Conservation (phyloP, 2,329 filamentous ascomycete species). For the Leptographium lundbergii region DNA sequence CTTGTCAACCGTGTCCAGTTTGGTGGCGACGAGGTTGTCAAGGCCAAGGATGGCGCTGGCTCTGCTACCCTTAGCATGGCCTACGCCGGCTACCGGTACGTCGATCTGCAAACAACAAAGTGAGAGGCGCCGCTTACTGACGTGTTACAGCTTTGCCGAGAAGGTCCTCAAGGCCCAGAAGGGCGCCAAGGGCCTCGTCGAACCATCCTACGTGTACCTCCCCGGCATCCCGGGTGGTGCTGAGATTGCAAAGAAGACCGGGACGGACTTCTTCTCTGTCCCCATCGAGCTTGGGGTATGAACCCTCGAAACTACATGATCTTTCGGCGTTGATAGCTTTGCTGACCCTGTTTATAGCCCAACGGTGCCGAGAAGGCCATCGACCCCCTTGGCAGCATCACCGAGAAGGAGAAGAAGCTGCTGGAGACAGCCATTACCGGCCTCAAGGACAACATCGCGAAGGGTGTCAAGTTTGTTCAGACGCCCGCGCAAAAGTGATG, state of each 20-base stretch:
- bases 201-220: constrained; percentile 94
- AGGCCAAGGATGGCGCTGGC: constrained; percentile 74
- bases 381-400: constrained; percentile 66
- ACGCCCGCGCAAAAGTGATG: constrained; percentile 82
- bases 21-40: constrained; percentile 86
- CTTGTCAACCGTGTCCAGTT: constrained; percentile 95
- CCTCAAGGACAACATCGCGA: constrained; percentile 84
- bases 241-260: constrained; percentile 70
- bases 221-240: constrained; percentile 80
- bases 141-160: constrained; percentile 66
- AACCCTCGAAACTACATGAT: constrained; percentile 12
- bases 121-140: background rate
- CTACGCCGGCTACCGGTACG: constrained; percentile 81
- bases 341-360: constrained; percentile 38
- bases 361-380: constrained; percentile 75
- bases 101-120: background rate
- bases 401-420: constrained; percentile 80
- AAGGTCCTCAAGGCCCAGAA: constrained; percentile 78
- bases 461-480: constrained; percentile 83
- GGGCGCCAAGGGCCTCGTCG: constrained; percentile 85
- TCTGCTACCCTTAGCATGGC: constrained; percentile 81
- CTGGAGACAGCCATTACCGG: constrained; percentile 63
- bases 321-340: constrained; percentile 9
- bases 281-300: constrained; percentile 91
- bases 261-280: constrained; percentile 89